Percentiles rank a stretch among this genome's conserved stretches.
Conservation (phyloP, 2,329 filamentous ascomycete genomes). For the Dendrostoma leiphaemia region DNA sequence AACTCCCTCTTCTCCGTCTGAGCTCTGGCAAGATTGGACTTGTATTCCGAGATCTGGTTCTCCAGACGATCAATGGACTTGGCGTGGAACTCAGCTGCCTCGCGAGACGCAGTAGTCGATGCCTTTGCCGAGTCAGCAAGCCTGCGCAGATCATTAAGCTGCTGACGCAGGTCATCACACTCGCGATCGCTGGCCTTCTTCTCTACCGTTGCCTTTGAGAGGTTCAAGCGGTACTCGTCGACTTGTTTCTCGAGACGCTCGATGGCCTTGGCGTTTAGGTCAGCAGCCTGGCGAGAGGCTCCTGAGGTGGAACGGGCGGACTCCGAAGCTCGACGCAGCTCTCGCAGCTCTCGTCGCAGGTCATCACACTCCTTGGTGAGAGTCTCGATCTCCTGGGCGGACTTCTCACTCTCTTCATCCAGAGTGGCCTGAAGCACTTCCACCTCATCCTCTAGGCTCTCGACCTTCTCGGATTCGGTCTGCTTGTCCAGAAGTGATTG, state of each 20-base stretch:
- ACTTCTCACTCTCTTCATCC: conserved; percentile 63
- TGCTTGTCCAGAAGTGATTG: conserved; percentile 63
- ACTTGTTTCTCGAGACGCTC: conserved; percentile 56
- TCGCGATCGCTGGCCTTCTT: conserved; percentile 43
- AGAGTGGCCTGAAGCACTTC: conserved; percentile 66
- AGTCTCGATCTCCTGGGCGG: conserved; percentile 44
- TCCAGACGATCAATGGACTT: conserved; percentile 51
- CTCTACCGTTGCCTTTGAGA: conserved; percentile 57
- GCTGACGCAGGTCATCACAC: conserved; percentile 40
- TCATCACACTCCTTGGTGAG: conserved; percentile 44
- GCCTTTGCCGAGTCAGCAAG: conserved; percentile 28
- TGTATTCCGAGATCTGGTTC: conserved; percentile 57
- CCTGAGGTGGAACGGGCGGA: conserved; percentile 27
- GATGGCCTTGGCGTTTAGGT: conserved; percentile 39
- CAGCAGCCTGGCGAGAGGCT: conserved; percentile 32
- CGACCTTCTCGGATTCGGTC: conserved; percentile 61
- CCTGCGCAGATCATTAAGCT: conserved; percentile 36
- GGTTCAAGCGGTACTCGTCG: conserved; percentile 64
- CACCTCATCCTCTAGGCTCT: conserved; percentile 72
- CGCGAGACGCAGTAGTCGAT: conserved; percentile 29
- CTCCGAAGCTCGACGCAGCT: conserved; percentile 27
- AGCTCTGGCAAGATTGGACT: conserved; percentile 53
- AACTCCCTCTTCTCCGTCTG: conserved; percentile 60
- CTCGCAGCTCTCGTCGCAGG: conserved; percentile 42
- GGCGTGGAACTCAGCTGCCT: conserved; percentile 33